phyloP scores from a whole-genome alignment of 768 basidiomycete genomes.

The Pleurotus sapidus region DNA sequence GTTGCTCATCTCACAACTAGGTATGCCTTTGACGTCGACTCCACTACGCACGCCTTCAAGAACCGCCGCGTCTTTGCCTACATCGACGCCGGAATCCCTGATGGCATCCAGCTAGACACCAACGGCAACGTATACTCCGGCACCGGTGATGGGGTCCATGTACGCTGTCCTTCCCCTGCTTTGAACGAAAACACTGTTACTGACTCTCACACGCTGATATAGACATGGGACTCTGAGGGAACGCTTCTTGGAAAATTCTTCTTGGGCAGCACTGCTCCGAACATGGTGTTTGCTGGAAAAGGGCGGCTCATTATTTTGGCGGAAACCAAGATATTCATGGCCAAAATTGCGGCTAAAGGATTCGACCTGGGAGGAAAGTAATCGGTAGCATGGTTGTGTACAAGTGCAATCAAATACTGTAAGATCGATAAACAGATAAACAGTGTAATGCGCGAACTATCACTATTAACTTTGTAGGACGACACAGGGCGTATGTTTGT shows the following conservation, averaged over 20 bases:
- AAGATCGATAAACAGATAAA: no score
- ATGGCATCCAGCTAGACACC: constrained; percentile 64
- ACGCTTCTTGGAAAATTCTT: constrained; percentile 66
- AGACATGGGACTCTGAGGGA: constrained; percentile 56
- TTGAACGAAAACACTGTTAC: not conserved
- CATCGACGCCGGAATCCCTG: constrained; percentile 60
- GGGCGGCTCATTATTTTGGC: constrained; percentile 42
- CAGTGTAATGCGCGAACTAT: no score
- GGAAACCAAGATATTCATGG: constrained; percentile 45
- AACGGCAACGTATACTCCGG: constrained; percentile 65
- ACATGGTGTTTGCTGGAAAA: constrained; percentile 42
- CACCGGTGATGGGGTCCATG: constrained; percentile 66
- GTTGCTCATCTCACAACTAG: constrained; percentile 38
- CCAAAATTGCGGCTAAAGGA: constrained; percentile 37
- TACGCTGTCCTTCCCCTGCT: constrained; percentile 18
- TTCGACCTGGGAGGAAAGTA: not conserved
- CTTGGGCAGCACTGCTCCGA: constrained; percentile 39
- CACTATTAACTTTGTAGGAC: no score
- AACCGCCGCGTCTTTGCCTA: constrained; percentile 70
- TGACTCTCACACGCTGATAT: not conserved
- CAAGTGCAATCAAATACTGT: no score
- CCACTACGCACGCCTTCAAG: constrained; percentile 44
- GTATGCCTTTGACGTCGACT: constrained; percentile 59
- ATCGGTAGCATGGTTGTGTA: not conserved
- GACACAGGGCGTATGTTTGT: no score